Base-by-base conservation (phyloP, 805 yeast genomes). In the Starmerella vitae region DNA sequence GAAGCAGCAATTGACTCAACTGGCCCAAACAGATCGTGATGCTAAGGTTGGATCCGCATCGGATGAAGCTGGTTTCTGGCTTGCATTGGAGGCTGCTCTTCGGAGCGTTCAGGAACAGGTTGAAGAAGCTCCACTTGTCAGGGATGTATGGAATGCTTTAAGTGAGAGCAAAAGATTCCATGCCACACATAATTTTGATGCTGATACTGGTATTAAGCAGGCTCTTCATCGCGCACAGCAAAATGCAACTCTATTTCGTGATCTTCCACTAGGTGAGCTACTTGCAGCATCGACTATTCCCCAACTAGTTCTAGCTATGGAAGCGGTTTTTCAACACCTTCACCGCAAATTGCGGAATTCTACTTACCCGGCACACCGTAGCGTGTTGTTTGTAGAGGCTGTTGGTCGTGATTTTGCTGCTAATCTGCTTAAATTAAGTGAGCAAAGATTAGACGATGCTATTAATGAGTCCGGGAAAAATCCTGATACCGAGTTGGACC, bases 21-120 rank as follows among this genome's bases (percentile, higher is more conserved):
- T 83, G 5, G 71, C 84, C 0, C 61, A 62, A 19, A 50, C 76
- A 19, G 56, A 68, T 10, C 70, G 74, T 32, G 70, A 70, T 20
- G 72, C 79, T 0, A 43, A 59, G 0, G 74, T 69, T 20, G 84
- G 81, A 2, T 59, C 72, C 0, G 66, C 73, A 1, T 61, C 74
- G 0, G 84, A 78, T 30, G 96, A 86, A 51, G 64, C 79, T 3
- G 71, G 67, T 34, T 85, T 80, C 48, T 86, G 96, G 96, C 60
- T 64, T 7, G 70, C 83, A 0, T 65, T 81, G 63, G 88, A 81
- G 49, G 52, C 58, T 2, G 76, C 82, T 0, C 61, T 86, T 31
- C 41, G 49, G 2, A 61, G 74, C 1, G 65, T 81, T 1, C 70
- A 71, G 38, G 62, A 64, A 1, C 94, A 84, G 52, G 57, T 81